These are phyloP conservation scores for Ustilago bromivora DNA, from an alignment of 1,284 basidiomycete species.

Conservation along the genomic window DNA sequence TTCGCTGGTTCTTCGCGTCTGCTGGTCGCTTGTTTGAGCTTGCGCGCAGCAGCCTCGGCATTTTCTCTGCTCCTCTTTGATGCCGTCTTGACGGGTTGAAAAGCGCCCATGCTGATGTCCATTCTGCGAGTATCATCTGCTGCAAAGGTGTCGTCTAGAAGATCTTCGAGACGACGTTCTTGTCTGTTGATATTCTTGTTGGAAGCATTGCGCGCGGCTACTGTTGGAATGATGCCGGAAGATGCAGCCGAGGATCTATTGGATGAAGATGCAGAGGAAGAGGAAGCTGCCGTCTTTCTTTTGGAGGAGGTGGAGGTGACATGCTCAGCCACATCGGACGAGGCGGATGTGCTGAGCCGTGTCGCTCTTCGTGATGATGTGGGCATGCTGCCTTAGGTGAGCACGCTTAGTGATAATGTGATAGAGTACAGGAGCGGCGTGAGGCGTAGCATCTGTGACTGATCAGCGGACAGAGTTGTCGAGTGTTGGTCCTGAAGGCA, in stretches of 20 bases:
- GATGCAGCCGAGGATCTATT: constrained; percentile 46
- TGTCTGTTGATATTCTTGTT: constrained; percentile 23
- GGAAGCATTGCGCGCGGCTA: constrained; percentile 43
- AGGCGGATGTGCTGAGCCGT: constrained; percentile 40
- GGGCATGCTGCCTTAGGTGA: constrained; percentile 29
- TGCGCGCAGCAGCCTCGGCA: constrained; percentile 29
- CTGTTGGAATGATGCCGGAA: constrained; percentile 46
- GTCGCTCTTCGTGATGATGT: constrained; percentile 39
- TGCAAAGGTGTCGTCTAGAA: constrained; percentile 36
- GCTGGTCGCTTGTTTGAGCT: constrained; percentile 29
- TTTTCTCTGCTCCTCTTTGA: constrained; percentile 20
- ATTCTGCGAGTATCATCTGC: constrained; percentile 32
- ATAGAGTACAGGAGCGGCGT: constrained; percentile 4
- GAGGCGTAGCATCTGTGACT: constrained; percentile 32
- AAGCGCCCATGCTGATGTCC: constrained; percentile 46
- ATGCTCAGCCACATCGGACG: constrained; percentile 19
- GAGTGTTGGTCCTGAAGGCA: not conserved
- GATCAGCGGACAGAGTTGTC: not conserved
- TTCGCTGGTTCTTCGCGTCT: constrained; percentile 30
- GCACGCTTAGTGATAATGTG: constrained; percentile 15
- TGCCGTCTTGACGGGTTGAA: constrained; percentile 23
- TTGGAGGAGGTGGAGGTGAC: constrained; percentile 22
- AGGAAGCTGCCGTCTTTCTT: constrained; percentile 19
- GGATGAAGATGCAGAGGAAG: constrained; percentile 25
- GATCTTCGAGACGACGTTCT: constrained; percentile 43